Percentiles rank a stretch among this genome's conserved stretches.
Evolutionary conservation across 108 stramenopile species (phyloP).

Genomic region (Cylindrotheca closterium): DNA sequence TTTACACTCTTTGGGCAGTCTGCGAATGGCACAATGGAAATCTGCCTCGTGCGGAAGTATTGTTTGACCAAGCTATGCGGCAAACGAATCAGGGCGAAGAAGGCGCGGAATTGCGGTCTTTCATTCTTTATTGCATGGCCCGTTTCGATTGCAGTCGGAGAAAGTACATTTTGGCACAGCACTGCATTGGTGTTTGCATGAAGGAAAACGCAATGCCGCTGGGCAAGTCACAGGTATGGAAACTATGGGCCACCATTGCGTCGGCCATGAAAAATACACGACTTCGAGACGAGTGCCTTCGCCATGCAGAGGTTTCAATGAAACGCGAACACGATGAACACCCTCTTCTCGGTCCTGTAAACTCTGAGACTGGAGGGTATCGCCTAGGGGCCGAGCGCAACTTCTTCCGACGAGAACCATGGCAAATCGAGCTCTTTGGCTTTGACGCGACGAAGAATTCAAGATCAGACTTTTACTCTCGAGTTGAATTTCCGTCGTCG

Average conservation of each 20-base stretch:
- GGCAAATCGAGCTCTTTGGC: constrained; percentile 27
- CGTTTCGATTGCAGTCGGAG: constrained; percentile 47
- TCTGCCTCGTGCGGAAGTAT: constrained; percentile 41
- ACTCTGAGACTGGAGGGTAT: not conserved
- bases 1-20: constrained; percentile 70
- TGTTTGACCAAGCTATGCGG: constrained; percentile 75
- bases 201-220: constrained; percentile 65
- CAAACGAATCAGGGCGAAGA: constrained; percentile 41
- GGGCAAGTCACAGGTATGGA: constrained; percentile 58
- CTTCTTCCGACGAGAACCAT: constrained; percentile 34
- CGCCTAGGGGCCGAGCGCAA: constrained; percentile 12
- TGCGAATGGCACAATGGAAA: constrained; percentile 74
- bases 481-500: not conserved
- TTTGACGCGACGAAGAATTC: not conserved
- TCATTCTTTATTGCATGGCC: constrained; percentile 69
- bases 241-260: constrained; percentile 70
- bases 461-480: not conserved
- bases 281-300: constrained; percentile 44
- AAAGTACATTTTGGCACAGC: constrained; percentile 69
- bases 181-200: constrained; percentile 67
- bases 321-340: not conserved
- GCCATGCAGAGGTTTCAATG: not conserved
- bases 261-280: constrained; percentile 49
- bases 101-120: constrained; percentile 42
- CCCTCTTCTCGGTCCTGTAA: constrained; percentile 1